phyloP scores from a whole-genome alignment of 768 basidiomycete genomes.

The Boletus bicolor region DNA sequence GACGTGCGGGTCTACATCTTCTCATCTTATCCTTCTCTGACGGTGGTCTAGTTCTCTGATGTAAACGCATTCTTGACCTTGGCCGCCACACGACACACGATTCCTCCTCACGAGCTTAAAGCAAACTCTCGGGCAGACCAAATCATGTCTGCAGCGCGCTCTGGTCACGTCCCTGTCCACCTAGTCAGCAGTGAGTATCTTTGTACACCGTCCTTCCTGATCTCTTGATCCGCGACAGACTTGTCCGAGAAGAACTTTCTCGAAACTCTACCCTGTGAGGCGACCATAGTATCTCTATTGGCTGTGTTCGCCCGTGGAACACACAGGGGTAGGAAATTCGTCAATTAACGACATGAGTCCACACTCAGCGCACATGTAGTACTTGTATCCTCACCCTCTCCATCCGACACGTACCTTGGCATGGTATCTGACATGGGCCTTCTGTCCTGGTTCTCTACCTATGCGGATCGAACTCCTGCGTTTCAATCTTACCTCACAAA shows the following conservation, averaged over 20 bases:
- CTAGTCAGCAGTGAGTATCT: conserved; percentile 70
- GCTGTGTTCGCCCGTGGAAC: conserved; percentile 65
- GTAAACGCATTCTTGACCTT: conserved; percentile 86
- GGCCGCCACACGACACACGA: conserved; percentile 74
- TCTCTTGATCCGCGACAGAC: conserved; percentile 41
- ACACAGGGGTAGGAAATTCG: conserved; percentile 55
- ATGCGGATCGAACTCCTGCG: conserved; percentile 42
- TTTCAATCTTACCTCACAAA: conserved; percentile 44
- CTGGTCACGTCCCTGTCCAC: conserved; percentile 68
- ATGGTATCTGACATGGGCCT: conserved; percentile 73
- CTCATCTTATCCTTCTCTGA: conserved; percentile 6
- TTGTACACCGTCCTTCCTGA: background rate
- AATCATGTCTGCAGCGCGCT: conserved; percentile 71
- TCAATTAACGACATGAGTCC: background rate
- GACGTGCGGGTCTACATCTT: conserved; percentile 50
- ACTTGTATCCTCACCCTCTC: conserved; percentile 49
- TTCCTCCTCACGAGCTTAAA: conserved; percentile 55
- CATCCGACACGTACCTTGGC: conserved; percentile 53
- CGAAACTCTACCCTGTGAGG: conserved; percentile 57
- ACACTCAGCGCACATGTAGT: conserved; percentile 35
- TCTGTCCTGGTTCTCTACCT: conserved; percentile 64
- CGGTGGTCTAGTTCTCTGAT: conserved; percentile 63
- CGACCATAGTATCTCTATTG: conserved; percentile 60
- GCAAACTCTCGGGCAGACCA: conserved; percentile 59
- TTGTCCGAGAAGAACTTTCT: conserved; percentile 84